These are phyloP conservation scores for Neohortaea acidophila DNA, from an alignment of 495 filamentous ascomycete species.

Conservation along the genomic window DNA sequence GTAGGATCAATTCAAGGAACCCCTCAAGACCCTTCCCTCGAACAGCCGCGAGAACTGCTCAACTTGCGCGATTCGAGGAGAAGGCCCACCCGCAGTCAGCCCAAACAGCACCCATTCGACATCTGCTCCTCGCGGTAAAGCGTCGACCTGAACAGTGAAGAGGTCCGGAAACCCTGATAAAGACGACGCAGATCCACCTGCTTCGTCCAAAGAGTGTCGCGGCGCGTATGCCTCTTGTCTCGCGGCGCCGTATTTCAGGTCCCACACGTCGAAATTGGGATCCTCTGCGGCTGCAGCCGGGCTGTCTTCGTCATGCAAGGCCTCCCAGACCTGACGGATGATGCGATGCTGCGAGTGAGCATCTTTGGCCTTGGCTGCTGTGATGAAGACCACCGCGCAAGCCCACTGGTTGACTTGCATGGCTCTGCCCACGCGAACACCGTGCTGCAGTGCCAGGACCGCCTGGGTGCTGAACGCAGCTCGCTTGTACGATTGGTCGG, in stretches of 20 bases:
- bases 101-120: slow-evolving; percentile 49
- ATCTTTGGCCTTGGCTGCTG: slow-evolving; percentile 20
- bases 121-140: slow-evolving; percentile 48
- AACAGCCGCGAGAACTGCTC: too few species aligned
- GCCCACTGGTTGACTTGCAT: slow-evolving; percentile 60
- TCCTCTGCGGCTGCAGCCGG: slow-evolving; percentile 28
- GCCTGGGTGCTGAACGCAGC: slow-evolving; percentile 28
- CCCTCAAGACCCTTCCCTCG: too few species aligned
- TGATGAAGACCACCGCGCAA: slow-evolving; percentile 57
- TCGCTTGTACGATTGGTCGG: not conserved
- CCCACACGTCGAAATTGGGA: slow-evolving; percentile 55
- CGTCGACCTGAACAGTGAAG: slow-evolving; percentile 55
- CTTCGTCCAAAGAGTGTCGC: not conserved
- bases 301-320: slow-evolving; percentile 29
- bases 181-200: slow-evolving; percentile 15
- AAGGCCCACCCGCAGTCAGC: too few species aligned
- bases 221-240: not conserved
- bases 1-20: too few species aligned
- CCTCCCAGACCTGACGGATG: slow-evolving; percentile 30
- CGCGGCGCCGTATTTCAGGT: slow-evolving; percentile 44
- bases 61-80: too few species aligned
- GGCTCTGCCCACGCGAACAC: slow-evolving; percentile 66
- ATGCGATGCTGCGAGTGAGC: slow-evolving; percentile 22
- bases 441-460: slow-evolving; percentile 67
- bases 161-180: slow-evolving; percentile 40